phyloP scores from a whole-genome alignment of 306 rosid species.

The Quillaja saponaria region DNA sequence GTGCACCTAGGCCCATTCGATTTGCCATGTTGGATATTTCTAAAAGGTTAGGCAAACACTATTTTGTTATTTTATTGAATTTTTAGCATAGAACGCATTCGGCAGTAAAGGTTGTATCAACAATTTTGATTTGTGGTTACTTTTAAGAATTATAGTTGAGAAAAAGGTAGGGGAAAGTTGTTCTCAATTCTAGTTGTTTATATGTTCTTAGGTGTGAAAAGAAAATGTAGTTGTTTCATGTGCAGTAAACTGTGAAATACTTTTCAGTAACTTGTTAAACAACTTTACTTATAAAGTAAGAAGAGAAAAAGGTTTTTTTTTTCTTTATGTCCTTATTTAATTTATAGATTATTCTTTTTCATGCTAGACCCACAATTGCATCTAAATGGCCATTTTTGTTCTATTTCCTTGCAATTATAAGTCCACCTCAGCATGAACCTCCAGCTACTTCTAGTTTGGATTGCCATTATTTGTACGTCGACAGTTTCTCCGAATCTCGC shows the following conservation, averaged over 20 bases:
- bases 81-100: slow-evolving; percentile 27
- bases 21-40: slow-evolving; percentile 39
- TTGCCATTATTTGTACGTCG: slow-evolving; percentile 48
- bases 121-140: slow-evolving; percentile 25
- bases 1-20: slow-evolving; percentile 41
- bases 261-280: slow-evolving; percentile 22
- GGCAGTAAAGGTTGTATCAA: slow-evolving; percentile 28
- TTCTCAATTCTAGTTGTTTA: slow-evolving; percentile 22
- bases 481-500: slow-evolving; percentile 69
- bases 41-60: slow-evolving; percentile 35
- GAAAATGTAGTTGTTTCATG: slow-evolving; percentile 23
- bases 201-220: slow-evolving; percentile 26
- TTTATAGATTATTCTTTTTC: slow-evolving; percentile 43
- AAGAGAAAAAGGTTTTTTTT: slow-evolving; percentile 15
- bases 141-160: slow-evolving; percentile 26
- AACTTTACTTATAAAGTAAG: slow-evolving; percentile 30
- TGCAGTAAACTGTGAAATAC: neutral
- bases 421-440: slow-evolving; percentile 12
- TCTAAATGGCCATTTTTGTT: slow-evolving; percentile 15
- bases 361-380: slow-evolving; percentile 32
- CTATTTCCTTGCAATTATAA: neutral
- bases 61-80: slow-evolving; percentile 9
- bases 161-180: slow-evolving; percentile 29
- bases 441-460: slow-evolving; percentile 30
- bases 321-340: slow-evolving; percentile 33